A percentile compares a stretch with the other conserved stretches of the same genome.
Conservation (phyloP, 352 stramenopile genomes). For the Phytophthora crassamura region DNA sequence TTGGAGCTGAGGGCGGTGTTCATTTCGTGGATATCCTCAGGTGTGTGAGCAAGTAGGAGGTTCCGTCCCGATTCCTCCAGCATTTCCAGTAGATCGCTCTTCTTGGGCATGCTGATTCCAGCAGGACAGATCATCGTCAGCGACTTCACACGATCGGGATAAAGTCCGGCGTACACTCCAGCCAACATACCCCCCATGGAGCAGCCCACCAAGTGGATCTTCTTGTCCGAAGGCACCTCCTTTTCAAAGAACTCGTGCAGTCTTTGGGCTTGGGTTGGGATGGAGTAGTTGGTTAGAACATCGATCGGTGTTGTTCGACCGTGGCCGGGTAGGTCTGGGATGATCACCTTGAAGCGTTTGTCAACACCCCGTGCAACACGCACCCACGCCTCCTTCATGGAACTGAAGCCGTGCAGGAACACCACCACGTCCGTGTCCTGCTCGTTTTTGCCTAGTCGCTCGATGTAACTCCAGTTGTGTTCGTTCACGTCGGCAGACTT, state of each 20-base stretch:
- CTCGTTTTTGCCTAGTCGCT: slow-evolving; percentile 48
- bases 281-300: slow-evolving; percentile 50
- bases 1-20: slow-evolving; percentile 48
- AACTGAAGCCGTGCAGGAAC: slow-evolving; percentile 77
- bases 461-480: slow-evolving; percentile 79
- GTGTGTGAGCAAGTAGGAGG: slow-evolving; percentile 61
- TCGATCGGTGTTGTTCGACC: slow-evolving; percentile 61
- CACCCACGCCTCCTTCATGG: slow-evolving; percentile 71
- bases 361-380: slow-evolving; percentile 55
- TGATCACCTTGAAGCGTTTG: slow-evolving; percentile 55
- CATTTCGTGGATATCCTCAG: slow-evolving; percentile 68
- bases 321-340: slow-evolving; percentile 72
- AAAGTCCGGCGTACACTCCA: slow-evolving; percentile 65
- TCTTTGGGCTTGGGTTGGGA: slow-evolving; percentile 51
- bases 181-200: slow-evolving; percentile 81
- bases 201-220: slow-evolving; percentile 73
- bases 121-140: slow-evolving; percentile 79
- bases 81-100: slow-evolving; percentile 60
- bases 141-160: slow-evolving; percentile 55
- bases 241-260: slow-evolving; percentile 65
- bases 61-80: slow-evolving; percentile 71
- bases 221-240: slow-evolving; percentile 48
- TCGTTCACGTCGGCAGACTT: slow-evolving; percentile 51
- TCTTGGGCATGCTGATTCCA: slow-evolving; percentile 68
- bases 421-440: slow-evolving; percentile 53